A percentile compares a stretch with the other conserved stretches of the same genome.
phyloP scores from a whole-genome alignment of 2,329 filamentous ascomycete species.

The Trichothecium roseum region DNA sequence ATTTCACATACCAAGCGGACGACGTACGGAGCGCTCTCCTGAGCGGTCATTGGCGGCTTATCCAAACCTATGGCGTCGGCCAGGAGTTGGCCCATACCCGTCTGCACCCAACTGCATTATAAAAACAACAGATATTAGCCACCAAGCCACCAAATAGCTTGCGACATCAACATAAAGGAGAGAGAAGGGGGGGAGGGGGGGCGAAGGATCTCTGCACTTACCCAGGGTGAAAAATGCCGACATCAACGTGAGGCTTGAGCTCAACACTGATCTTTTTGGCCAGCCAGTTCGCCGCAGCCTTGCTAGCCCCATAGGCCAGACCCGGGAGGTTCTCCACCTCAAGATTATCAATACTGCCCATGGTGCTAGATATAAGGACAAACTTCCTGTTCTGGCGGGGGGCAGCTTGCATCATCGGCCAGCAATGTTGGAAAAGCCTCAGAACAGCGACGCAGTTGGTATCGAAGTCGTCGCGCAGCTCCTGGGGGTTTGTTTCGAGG shows the following conservation, averaged over 20 bases:
- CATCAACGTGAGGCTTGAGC: conserved; percentile 18
- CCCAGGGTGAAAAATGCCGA: conserved; percentile 20
- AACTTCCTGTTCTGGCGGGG: conserved; percentile 10
- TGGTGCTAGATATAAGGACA: conserved; percentile 7
- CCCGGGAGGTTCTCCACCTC: conserved; percentile 15
- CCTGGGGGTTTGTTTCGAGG: not conserved
- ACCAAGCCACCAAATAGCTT: not conserved
- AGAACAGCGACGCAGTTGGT: conserved; percentile 24
- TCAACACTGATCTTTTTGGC: conserved; percentile 19
- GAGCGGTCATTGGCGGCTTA: conserved; percentile 5
- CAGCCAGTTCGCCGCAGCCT: conserved; percentile 23
- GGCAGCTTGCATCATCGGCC: conserved; percentile 25
- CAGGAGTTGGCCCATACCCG: conserved; percentile 6
- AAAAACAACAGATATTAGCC: not conserved
- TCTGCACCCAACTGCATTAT: conserved; percentile 7
- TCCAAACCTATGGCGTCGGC: conserved; percentile 5
- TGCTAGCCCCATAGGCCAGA: conserved; percentile 32
- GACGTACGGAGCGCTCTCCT: conserved; percentile 5
- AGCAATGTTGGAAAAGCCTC: conserved; percentile 31
- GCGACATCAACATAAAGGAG: too few relatives aligned
- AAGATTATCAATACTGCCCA: conserved; percentile 8
- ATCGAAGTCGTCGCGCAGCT: conserved; percentile 5
- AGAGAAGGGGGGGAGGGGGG: not conserved
- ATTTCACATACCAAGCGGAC: conserved; percentile 7
- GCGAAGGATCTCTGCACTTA: conserved; percentile 7